phyloP scores from a whole-genome alignment of 805 yeast genomes.

The Wickerhamiella domercqiae region DNA sequence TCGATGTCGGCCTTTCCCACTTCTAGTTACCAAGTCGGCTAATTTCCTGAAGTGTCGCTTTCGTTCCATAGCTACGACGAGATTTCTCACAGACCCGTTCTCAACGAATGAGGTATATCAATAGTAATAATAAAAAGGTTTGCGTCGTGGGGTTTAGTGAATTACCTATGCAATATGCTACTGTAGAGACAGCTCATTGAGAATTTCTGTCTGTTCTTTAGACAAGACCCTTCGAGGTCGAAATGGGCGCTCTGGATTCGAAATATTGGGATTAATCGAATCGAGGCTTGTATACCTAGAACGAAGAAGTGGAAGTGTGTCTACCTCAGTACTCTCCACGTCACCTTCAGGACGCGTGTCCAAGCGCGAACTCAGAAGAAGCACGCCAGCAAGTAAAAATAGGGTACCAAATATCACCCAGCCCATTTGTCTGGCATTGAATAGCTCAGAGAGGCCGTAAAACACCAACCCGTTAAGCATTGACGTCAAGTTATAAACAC shows the following conservation, averaged over 20 bases:
- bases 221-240: slow-evolving; percentile 29
- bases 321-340: background rate
- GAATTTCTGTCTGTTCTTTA: slow-evolving; percentile 37
- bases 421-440: slow-evolving; percentile 24
- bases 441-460: slow-evolving; percentile 34
- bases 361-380: slow-evolving; percentile 43
- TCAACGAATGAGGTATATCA: too few relatives aligned
- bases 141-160: too few relatives aligned
- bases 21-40: too few relatives aligned
- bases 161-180: too few relatives aligned
- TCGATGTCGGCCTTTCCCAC: too few relatives aligned
- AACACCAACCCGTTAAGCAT: slow-evolving; percentile 50
- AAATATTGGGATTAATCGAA: slow-evolving; percentile 14
- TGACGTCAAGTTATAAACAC: slow-evolving; percentile 61
- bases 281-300: slow-evolving; percentile 21
- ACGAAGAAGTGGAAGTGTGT: slow-evolving; percentile 5
- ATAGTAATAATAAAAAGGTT: too few relatives aligned
- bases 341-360: slow-evolving; percentile 6
- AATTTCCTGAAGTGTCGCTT: too few relatives aligned
- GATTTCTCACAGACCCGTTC: too few relatives aligned
- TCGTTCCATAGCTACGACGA: too few relatives aligned
- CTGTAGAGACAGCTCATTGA: slow-evolving; percentile 34
- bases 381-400: slow-evolving; percentile 42
- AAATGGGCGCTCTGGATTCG: slow-evolving; percentile 13
- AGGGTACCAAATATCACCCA: slow-evolving; percentile 36